Evolutionary conservation across 139 green algal species (phyloP), one percentile per base, ranked within the genome.

Genomic region (Chlamydomonas sp.): DNA sequence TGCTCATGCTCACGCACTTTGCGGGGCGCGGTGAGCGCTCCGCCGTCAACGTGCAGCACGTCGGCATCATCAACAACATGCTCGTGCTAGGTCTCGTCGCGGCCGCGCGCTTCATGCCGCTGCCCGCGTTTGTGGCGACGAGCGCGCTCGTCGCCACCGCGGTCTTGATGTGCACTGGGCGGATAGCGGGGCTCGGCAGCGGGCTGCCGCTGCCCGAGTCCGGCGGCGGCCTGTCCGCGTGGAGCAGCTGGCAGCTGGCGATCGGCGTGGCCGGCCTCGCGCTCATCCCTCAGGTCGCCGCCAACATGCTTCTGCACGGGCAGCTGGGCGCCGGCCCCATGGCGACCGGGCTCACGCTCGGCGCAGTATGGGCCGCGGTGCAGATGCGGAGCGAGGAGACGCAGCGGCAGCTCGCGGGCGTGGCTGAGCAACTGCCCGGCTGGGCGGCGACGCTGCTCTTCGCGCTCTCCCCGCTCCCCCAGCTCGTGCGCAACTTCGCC

Each of bases 1-100:
- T 83, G 5, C 75, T 91, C 33, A 88, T 93, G 79, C 82, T 87
- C 65, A 86, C 71, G 35, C 87, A 91, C 70, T 94, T 96, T 62
- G 79, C 82, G 1, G 66, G 70, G 31, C 82, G 82, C 60, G 50
- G 64, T 0, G 90, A 96, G 78, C 48, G 43, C 29, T 84, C 76
- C 16, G 89, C 87, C 0, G 83, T 86, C 2, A 72, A 83, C 50
- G 77, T 95, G 33, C 86, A 92, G 71, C 78, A 85, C 8, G 76
- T 92, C 1, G 88, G 90, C 34, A 84, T 90, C 1, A 28, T 74
- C 0, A 89, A 82, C 64, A 93, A 91, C 50, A 75, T 90, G 35
- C 65, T 85, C 0, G 79, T 96, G 35, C 78, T 96, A n/a, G n/a
- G n/a, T n/a, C n/a, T 87, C 73, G 72, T 88, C 1, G 81, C 64